A percentile compares a stretch with the other conserved stretches of the same genome.
Evolutionary conservation across 768 basidiomycete species (phyloP).

Genomic region (Pisolithus sp.): DNA sequence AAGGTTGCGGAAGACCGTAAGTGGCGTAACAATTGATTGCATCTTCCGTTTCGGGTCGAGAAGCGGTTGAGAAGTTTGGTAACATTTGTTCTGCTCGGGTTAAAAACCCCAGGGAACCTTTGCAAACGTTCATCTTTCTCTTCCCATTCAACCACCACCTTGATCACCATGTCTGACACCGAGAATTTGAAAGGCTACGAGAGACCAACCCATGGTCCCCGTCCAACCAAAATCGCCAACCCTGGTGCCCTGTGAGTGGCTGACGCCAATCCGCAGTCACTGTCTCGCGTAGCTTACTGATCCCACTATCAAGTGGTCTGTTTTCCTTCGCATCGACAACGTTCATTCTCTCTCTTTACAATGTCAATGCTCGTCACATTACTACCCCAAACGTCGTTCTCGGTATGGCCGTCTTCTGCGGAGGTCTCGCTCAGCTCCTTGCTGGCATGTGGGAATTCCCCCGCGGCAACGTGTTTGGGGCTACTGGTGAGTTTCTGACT

Average conservation of each 20-base stretch:
- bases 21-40: no score
- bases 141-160: no score
- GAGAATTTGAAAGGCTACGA: conserved; percentile 26
- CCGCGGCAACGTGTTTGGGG: conserved; percentile 63
- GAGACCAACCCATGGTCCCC: conserved; percentile 16
- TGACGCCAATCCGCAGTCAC: background rate
- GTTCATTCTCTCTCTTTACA: conserved; percentile 71
- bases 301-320: conserved; percentile 47
- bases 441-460: conserved; percentile 90
- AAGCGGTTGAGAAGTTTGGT: no score
- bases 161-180: conserved; percentile 28
- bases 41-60: no score
- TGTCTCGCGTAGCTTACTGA: background rate
- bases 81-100: no score
- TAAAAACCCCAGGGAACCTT: no score
- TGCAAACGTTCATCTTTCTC: no score
- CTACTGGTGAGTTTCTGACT: conserved; percentile 47
- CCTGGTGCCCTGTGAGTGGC: conserved; percentile 35
- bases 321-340: conserved; percentile 84
- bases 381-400: conserved; percentile 61
- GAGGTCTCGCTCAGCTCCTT: conserved; percentile 78
- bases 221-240: conserved; percentile 44
- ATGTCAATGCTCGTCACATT: conserved; percentile 51
- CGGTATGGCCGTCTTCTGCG: conserved; percentile 82
- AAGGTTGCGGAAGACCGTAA: no score